Conservation (phyloP, 345 rosid species). For the Ailanthus altissimus region DNA sequence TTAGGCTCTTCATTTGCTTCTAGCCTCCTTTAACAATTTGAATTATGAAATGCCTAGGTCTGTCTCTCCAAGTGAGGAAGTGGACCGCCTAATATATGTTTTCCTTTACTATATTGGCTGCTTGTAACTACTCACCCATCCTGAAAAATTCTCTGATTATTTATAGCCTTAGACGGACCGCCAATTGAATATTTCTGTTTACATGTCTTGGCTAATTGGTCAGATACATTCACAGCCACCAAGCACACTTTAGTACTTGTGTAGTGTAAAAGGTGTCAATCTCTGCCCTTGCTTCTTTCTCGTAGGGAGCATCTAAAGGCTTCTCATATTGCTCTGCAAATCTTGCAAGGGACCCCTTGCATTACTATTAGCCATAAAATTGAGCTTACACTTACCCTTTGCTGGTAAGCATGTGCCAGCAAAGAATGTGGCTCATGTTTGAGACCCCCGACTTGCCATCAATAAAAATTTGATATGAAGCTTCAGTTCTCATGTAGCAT, state of each 20-base stretch:
- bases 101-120: neutral
- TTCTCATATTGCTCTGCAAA: slow-evolving; percentile 32
- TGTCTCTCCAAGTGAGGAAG: neutral
- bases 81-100: neutral
- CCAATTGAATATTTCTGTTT: neutral
- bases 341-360: slow-evolving; percentile 30
- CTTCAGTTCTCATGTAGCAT: too few relatives aligned
- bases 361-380: slow-evolving; percentile 33
- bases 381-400: slow-evolving; percentile 31
- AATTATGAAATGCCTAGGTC: neutral
- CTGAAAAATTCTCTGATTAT: too few relatives aligned
- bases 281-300: slow-evolving; percentile 30
- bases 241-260: slow-evolving; percentile 19
- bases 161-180: too few relatives aligned
- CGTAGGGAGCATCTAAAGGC: slow-evolving; percentile 24
- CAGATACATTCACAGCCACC: slow-evolving; percentile 20
- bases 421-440: slow-evolving; percentile 27
- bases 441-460: slow-evolving; percentile 33
- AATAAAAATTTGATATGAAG: neutral
- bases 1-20: neutral
- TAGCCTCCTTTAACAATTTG: neutral
- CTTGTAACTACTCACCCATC: too few relatives aligned
- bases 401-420: slow-evolving; percentile 27
- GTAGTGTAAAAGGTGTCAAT: slow-evolving; percentile 32
- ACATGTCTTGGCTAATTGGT: slow-evolving; percentile 12